These are phyloP conservation scores for Parietaria judaica DNA, from an alignment of 306 rosid species.

Conservation along the genomic window DNA sequence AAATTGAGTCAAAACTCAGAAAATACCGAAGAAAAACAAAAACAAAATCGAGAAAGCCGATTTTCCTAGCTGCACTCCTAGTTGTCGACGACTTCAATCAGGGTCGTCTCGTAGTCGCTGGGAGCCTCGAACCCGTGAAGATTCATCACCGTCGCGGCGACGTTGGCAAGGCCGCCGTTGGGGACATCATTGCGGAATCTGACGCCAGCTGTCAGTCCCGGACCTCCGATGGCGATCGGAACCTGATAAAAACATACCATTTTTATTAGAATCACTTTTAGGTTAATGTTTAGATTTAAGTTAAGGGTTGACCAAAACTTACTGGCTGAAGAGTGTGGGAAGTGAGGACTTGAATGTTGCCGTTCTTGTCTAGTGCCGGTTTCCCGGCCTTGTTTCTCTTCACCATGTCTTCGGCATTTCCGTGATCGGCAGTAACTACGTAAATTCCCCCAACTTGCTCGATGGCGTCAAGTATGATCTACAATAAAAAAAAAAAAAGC, in stretches of 20 bases:
- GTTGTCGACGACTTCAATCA: conserved; percentile 62
- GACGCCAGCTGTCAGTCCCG: conserved; percentile 70
- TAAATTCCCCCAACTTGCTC: conserved; percentile 96
- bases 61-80: conserved; percentile 4
- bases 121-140: conserved; percentile 93
- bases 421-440: conserved; percentile 97
- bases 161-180: conserved; percentile 76
- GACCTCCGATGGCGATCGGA: conserved; percentile 95
- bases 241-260: conserved; percentile 37
- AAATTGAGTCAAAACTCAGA: conserved; percentile 22
- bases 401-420: conserved; percentile 98
- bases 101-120: conserved; percentile 78
- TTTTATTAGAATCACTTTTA: neutral
- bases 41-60: neutral
- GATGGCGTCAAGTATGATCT: conserved; percentile 83
- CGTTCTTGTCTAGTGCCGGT: conserved; percentile 71
- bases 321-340: conserved; percentile 97
- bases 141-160: conserved; percentile 93
- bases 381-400: conserved; percentile 82
- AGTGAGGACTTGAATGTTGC: conserved; percentile 85
- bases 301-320: conserved; percentile 26
- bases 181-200: conserved; percentile 72
- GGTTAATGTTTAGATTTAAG: neutral
- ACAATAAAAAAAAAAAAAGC: conserved; percentile 19
- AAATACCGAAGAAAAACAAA: neutral